These are phyloP conservation scores for Fusarium foetens DNA, from an alignment of 2,329 filamentous ascomycete species.

Conservation along the genomic window DNA sequence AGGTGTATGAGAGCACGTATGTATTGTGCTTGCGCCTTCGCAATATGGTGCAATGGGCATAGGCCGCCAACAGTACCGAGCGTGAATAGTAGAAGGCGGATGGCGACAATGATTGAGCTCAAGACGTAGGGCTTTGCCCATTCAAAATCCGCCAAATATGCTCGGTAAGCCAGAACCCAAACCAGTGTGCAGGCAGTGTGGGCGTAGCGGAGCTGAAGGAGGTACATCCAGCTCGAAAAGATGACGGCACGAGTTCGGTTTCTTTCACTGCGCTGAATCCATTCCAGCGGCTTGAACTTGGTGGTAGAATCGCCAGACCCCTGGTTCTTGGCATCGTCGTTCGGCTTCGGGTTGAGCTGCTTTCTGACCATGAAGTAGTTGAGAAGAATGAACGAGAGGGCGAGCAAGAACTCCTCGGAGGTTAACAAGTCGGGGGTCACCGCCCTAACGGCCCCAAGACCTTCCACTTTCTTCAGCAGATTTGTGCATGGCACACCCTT, in stretches of 20 bases:
- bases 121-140: not conserved
- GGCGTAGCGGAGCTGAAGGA: not conserved
- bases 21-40: not conserved
- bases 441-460: not conserved
- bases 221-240: not conserved
- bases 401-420: not conserved
- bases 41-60: not conserved
- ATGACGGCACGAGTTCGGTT: not conserved
- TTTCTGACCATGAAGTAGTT: not conserved
- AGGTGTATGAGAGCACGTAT: not conserved
- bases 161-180: not conserved
- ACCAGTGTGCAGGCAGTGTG: not conserved
- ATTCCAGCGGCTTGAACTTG: not conserved
- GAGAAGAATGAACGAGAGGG: not conserved
- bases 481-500: not conserved
- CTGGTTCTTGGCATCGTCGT: not conserved
- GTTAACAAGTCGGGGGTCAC: not conserved
- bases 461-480: not conserved
- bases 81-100: not conserved
- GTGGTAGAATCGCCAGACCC: not conserved
- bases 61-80: not conserved
- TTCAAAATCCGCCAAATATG: not conserved
- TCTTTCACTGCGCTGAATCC: not conserved
- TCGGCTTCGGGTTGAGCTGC: not conserved
- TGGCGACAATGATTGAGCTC: not conserved